Percentiles rank a stretch among this genome's conserved stretches.
Conservation (phyloP, 805 yeast genomes). For the Blastobotrys chiropterorum region DNA sequence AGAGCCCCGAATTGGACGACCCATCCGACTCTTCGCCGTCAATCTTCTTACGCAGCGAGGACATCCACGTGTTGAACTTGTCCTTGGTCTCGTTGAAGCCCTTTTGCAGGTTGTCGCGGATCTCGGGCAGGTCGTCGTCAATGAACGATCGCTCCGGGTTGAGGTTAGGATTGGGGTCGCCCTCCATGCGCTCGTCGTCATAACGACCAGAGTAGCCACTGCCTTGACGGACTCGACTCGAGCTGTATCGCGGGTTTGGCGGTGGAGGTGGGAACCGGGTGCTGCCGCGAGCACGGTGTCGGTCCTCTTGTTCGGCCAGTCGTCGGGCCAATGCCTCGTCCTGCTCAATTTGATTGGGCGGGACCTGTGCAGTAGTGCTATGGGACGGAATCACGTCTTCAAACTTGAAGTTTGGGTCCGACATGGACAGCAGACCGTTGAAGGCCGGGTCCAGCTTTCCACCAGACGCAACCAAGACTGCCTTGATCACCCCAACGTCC, state of each 20-base stretch:
- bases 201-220: conserved; percentile 22
- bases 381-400: conserved; percentile 22
- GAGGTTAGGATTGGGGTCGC: conserved; percentile 4
- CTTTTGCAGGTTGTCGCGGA: conserved; percentile 61
- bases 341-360: conserved; percentile 43
- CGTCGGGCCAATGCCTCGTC: conserved; percentile 82
- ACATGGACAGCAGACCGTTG: conserved; percentile 72
- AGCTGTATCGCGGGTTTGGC: conserved; percentile 1
- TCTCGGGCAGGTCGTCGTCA: conserved; percentile 40
- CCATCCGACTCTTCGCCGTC: conserved; percentile 34
- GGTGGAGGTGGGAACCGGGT: conserved; percentile 2
- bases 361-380: conserved; percentile 14
- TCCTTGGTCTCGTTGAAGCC: conserved; percentile 77
- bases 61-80: conserved; percentile 74
- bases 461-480: conserved; percentile 78
- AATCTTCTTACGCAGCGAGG: conserved; percentile 51
- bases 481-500: conserved; percentile 65
- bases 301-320: conserved; percentile 43
- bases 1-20: conserved; percentile 4
- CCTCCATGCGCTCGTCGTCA: conserved; percentile 19
- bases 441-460: conserved; percentile 82
- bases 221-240: conserved; percentile 11
- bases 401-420: conserved; percentile 42
- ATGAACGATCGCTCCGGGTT: conserved; percentile 28
- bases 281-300: conserved; percentile 8